Evolutionary conservation across 2,329 filamentous ascomycete species (phyloP).

Genomic region (Colletotrichum aenigma): DNA sequence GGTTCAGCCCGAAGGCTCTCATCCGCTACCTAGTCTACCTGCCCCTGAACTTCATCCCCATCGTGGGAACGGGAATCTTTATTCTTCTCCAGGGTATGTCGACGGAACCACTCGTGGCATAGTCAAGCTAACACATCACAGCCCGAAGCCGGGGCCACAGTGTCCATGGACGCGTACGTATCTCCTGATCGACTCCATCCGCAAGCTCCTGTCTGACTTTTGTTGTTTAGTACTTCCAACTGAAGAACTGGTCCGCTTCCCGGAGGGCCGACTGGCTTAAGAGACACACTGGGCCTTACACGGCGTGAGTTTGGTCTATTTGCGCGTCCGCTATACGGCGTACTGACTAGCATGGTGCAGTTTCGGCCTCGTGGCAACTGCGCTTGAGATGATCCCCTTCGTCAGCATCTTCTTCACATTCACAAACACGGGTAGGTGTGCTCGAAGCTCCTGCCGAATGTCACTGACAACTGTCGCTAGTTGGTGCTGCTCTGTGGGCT

Average conservation of each 20-base stretch:
- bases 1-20: constrained; percentile 65
- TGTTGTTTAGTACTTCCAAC: constrained; percentile 76
- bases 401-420: constrained; percentile 85
- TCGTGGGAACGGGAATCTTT: constrained; percentile 84
- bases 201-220: not conserved
- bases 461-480: constrained; percentile 42
- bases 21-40: constrained; percentile 84
- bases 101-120: constrained; percentile 16
- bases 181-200: not conserved
- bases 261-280: constrained; percentile 73
- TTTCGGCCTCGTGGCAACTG: constrained; percentile 74
- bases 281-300: constrained; percentile 76
- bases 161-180: constrained; percentile 59
- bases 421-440: constrained; percentile 73
- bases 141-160: constrained; percentile 47
- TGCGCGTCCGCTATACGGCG: not conserved
- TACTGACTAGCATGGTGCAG: constrained; percentile 46
- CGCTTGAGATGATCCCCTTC: constrained; percentile 85
- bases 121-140: not conserved
- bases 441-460: not conserved
- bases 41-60: constrained; percentile 90
- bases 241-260: constrained; percentile 78
- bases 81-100: constrained; percentile 71
- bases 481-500: constrained; percentile 94
- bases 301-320: constrained; percentile 58